Evolutionary conservation across 495 filamentous ascomycete genomes (phyloP).

Genomic region (Endocarpon pusillum): DNA sequence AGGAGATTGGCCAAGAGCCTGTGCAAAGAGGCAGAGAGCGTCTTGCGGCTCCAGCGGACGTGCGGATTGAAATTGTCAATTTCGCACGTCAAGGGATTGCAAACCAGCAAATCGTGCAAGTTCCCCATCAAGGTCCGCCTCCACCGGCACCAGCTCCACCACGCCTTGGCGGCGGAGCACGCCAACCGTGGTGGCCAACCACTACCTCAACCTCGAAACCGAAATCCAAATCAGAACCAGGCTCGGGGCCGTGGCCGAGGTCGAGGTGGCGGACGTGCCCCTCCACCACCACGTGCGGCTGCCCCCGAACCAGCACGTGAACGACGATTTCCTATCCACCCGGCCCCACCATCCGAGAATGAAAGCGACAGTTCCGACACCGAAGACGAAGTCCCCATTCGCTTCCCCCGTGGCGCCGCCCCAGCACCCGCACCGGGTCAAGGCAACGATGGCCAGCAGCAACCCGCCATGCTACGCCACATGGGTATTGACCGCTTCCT

Average conservation of each 20-base stretch:
- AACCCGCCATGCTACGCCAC: conserved; percentile 2
- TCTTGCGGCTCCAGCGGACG: not conserved
- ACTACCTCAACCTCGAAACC: too few relatives aligned
- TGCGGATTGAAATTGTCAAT: conserved; percentile 1
- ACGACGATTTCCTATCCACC: conserved; percentile 3
- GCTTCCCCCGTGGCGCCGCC: too few relatives aligned
- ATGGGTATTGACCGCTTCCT: conserved; percentile 35
- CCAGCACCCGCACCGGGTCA: conserved; percentile 1
- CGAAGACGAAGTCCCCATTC: too few relatives aligned
- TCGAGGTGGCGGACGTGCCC: too few relatives aligned
- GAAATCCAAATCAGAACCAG: too few relatives aligned
- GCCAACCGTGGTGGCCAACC: too few relatives aligned
- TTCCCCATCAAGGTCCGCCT: not conserved
- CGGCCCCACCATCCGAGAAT: not conserved
- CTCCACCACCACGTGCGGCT: conserved; percentile 24
- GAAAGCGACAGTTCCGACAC: too few relatives aligned
- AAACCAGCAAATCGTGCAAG: not conserved
- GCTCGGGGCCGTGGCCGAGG: too few relatives aligned
- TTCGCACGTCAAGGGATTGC: not conserved
- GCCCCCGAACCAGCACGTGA: conserved; percentile 28
- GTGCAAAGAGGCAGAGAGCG: too few relatives aligned
- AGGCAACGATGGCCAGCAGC: conserved; percentile 6
- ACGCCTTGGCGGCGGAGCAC: too few relatives aligned
- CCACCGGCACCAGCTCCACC: conserved; percentile 3
- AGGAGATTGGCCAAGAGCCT: conserved; percentile 19